Evolutionary conservation across 257 asterid genomes (phyloP).

Genomic region (Ligustrum vulgare): DNA sequence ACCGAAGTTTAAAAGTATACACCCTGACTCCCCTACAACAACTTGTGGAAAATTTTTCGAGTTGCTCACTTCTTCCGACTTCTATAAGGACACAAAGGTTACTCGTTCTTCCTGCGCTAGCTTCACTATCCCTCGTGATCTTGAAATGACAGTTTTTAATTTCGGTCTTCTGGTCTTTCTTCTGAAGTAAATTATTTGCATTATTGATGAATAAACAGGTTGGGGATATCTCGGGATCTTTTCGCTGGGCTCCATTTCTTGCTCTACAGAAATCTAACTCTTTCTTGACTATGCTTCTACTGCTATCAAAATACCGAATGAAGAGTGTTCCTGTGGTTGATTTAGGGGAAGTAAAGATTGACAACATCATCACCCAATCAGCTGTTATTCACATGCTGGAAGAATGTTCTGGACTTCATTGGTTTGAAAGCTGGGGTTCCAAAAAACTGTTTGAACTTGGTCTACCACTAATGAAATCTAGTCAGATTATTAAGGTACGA

Average conservation of each 20-base stretch:
- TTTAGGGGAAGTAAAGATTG: slow-evolving; percentile 76
- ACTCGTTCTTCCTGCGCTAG: not conserved
- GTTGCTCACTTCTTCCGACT: slow-evolving; percentile 78
- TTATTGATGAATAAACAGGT: slow-evolving; percentile 51
- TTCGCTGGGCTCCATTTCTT: slow-evolving; percentile 99
- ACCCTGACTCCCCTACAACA: slow-evolving; percentile 89
- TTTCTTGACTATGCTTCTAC: slow-evolving; percentile 89
- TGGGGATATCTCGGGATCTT: slow-evolving; percentile 87
- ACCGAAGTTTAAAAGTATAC: slow-evolving; percentile 79
- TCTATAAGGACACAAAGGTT: slow-evolving; percentile 92
- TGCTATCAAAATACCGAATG: slow-evolving; percentile 91
- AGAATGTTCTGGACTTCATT: slow-evolving; percentile 94
- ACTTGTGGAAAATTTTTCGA: slow-evolving; percentile 81
- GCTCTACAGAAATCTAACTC: slow-evolving; percentile 94
- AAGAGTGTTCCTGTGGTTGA: slow-evolving; percentile 94
- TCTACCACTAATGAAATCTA: slow-evolving; percentile 74
- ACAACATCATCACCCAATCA: slow-evolving; percentile 83
- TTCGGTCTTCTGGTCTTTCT: slow-evolving; percentile 7
- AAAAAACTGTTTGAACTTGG: slow-evolving; percentile 84
- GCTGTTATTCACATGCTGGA: slow-evolving; percentile 97
- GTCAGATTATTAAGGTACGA: slow-evolving; percentile 64
- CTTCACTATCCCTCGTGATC: not conserved
- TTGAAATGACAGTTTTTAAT: not conserved
- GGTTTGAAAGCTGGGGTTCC: slow-evolving; percentile 99
- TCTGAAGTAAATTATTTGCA: not conserved